Evolutionary conservation across 1,284 basidiomycete genomes (phyloP).

Genomic region (Apiotrichum sp.): DNA sequence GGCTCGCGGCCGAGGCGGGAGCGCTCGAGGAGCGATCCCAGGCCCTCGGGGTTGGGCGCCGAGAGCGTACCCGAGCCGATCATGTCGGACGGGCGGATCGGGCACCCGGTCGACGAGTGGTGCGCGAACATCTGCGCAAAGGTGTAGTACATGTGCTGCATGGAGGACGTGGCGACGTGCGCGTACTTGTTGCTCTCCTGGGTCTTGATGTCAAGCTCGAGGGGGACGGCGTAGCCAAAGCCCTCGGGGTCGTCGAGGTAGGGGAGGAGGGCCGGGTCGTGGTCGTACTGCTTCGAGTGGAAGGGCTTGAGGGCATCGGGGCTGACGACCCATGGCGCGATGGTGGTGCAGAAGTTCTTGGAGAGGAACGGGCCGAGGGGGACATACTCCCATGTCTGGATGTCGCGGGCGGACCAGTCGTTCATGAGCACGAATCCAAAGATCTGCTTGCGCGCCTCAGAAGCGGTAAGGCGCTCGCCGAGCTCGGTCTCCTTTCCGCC

Average conservation of each 20-base stretch:
- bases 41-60: constrained; percentile 5
- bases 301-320: constrained; percentile 24
- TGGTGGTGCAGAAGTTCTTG: constrained; percentile 31
- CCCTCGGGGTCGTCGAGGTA: constrained; percentile 20
- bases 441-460: constrained; percentile 19
- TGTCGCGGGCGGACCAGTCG: constrained; percentile 29
- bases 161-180: constrained; percentile 4
- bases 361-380: constrained; percentile 21
- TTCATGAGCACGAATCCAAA: constrained; percentile 26
- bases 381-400: constrained; percentile 23
- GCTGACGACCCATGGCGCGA: constrained; percentile 24
- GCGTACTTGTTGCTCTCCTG: constrained; percentile 5
- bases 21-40: constrained; percentile 24
- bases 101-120: constrained; percentile 25
- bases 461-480: constrained; percentile 17
- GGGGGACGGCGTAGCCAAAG: constrained; percentile 12
- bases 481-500: constrained; percentile 18
- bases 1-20: constrained; percentile 11
- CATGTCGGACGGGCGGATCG: constrained; percentile 23
- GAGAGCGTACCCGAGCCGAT: constrained; percentile 29
- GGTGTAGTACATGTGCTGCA: constrained; percentile 18
- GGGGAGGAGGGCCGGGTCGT: constrained; percentile 14
- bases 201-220: constrained; percentile 12
- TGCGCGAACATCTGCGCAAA: constrained; percentile 27
- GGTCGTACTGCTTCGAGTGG: constrained; percentile 17